These are phyloP conservation scores for Oryza meyeriana DNA, from an alignment of 176 grass and related monocot genomes.

Conservation along the genomic window DNA sequence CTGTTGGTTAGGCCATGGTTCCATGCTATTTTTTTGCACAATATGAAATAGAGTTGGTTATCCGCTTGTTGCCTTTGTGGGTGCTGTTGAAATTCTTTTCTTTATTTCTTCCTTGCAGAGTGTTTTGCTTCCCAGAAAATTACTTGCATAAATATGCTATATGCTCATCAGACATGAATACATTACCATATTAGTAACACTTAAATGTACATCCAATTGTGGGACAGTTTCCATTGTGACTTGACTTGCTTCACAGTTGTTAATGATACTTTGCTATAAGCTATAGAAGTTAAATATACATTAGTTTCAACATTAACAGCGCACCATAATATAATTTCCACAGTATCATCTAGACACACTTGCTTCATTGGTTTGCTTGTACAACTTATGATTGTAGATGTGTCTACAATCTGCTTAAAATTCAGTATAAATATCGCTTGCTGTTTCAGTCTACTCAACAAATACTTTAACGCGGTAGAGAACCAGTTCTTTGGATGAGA, in stretches of 20 bases:
- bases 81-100: not conserved
- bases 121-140: slow-evolving; percentile 3
- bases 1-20: not conserved
- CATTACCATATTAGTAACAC: not conserved
- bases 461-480: not conserved
- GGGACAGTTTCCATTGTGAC: not conserved
- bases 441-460: slow-evolving; percentile 4
- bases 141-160: not conserved
- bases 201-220: not conserved
- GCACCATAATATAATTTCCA: not conserved
- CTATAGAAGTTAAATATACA: not conserved
- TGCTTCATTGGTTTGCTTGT: not conserved
- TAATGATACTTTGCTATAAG: not conserved
- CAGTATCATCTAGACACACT: not conserved
- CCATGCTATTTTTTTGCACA: not conserved
- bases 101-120: not conserved
- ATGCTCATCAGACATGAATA: not conserved
- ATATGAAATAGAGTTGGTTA: not conserved
- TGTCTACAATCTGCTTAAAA: not conserved
- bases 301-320: not conserved
- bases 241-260: not conserved
- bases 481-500: slow-evolving; percentile 24
- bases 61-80: not conserved
- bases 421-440: not conserved
- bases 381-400: not conserved